Evolutionary conservation across 768 basidiomycete genomes (phyloP), one percentile per base, ranked within the genome.

Genomic region (Macrocybe gigantea): DNA sequence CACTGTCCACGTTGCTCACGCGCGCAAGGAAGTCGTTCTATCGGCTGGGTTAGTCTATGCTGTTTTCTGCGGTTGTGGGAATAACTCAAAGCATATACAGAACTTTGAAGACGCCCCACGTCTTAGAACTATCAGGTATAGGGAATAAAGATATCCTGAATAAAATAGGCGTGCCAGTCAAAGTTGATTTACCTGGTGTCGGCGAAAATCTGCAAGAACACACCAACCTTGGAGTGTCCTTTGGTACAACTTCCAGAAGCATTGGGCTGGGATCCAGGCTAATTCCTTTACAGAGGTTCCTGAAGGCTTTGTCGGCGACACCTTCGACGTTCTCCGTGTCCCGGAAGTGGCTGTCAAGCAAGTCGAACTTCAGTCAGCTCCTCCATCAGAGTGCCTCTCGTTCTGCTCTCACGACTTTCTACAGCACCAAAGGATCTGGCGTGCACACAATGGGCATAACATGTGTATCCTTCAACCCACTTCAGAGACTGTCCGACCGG

Each of bases 61-160:
- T 5, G 34, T 13, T 49, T 14, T 51, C 41, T 13, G n/a, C 29
- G 6, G 13, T 11, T 13, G n/a, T 14, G 10, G 6, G 9, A 41
- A 12, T 7, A 32, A n/a, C 9, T 33, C 15, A n/a, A 43, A 33
- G 6, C 6, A 7, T 32, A 7, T 12, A 6, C 48, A 68, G 67
- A n/a, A 48, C 75, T 2, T 52, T 79, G 15, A 71, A 74, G 48
- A 68, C 72, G 0, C 69, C 76, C 5, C 74, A 79, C 54, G 63
- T 84, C 7, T 71, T 82, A 1, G 77, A 82, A 54, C 62, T 82
- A 2, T 80, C 78, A 5, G 82, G 82, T 15, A 74, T 83, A 46
- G 81, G 81, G 12, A 63, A 70, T 32, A 45, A 50, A 14, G 63
- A 62, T 2, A 51, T 76, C 14, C 62, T 82, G 32, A 53, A 63